Conservation (phyloP, 148 eudicot species). For the Euryodendron excelsum region DNA sequence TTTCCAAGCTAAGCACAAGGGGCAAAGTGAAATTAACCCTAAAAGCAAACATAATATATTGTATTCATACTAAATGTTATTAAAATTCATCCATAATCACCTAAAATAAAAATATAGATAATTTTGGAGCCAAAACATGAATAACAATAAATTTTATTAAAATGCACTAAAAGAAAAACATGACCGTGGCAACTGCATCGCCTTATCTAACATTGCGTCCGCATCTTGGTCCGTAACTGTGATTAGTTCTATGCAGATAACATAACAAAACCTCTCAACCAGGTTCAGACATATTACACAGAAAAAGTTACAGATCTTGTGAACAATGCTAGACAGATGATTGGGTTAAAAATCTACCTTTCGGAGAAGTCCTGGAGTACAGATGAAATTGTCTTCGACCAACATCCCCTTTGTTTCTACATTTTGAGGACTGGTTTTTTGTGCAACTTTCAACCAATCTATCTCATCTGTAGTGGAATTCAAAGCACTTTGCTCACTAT, state of each 20-base stretch:
- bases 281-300: not conserved
- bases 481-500: conserved; percentile 14
- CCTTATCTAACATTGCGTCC: too few relatives aligned
- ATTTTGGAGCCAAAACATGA: too few relatives aligned
- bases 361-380: not conserved
- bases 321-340: not conserved
- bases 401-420: not conserved
- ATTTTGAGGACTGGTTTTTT: not conserved
- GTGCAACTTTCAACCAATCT: not conserved
- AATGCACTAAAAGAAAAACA: too few relatives aligned
- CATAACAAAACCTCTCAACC: not conserved
- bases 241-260: not conserved
- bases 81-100: too few relatives aligned
- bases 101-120: too few relatives aligned
- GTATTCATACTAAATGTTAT: too few relatives aligned
- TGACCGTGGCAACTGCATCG: too few relatives aligned
- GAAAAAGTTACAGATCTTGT: not conserved
- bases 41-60: too few relatives aligned
- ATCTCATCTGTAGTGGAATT: conserved; percentile 5
- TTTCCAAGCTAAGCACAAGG: too few relatives aligned
- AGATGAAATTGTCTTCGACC: not conserved
- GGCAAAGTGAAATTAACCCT: too few relatives aligned
- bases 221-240: too few relatives aligned
- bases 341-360: conserved; percentile 17
- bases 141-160: too few relatives aligned